These are phyloP conservation scores for Parathielavia appendiculata DNA, from an alignment of 495 filamentous ascomycete genomes.

Conservation along the genomic window DNA sequence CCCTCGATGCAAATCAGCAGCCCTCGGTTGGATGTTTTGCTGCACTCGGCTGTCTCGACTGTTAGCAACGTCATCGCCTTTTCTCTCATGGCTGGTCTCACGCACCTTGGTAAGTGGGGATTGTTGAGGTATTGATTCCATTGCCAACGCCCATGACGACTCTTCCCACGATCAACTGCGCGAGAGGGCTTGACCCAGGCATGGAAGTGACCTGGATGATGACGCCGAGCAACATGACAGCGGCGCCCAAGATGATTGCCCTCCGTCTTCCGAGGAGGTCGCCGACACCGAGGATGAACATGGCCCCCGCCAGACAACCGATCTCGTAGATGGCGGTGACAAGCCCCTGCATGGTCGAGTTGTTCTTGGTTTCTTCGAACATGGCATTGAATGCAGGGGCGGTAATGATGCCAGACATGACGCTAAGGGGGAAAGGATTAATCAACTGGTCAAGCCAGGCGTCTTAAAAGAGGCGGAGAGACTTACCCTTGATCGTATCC, in stretches of 20 bases:
- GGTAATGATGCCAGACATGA: slow-evolving; percentile 80
- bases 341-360: slow-evolving; percentile 70
- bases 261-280: slow-evolving; percentile 62
- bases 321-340: slow-evolving; percentile 83
- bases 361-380: slow-evolving; percentile 60
- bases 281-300: slow-evolving; percentile 63
- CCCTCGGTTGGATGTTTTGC: slow-evolving; percentile 69
- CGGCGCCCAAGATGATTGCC: slow-evolving; percentile 53
- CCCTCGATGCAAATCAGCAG: slow-evolving; percentile 83
- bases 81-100: not conserved
- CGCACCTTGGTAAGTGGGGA: slow-evolving; percentile 76
- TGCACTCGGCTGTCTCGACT: slow-evolving; percentile 49
- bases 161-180: slow-evolving; percentile 72
- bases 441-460: not conserved
- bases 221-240: slow-evolving; percentile 69
- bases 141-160: slow-evolving; percentile 71
- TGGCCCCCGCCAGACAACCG: slow-evolving; percentile 69
- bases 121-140: slow-evolving; percentile 71
- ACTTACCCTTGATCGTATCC: slow-evolving; percentile 59
- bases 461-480: not conserved
- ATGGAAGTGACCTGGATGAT: slow-evolving; percentile 60
- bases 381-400: slow-evolving; percentile 63
- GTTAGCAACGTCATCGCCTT: not conserved
- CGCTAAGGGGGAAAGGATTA: slow-evolving; percentile 13
- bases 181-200: slow-evolving; percentile 37